phyloP scores from a whole-genome alignment of 75 land plant species.

The Pinus tabuliformis region DNA sequence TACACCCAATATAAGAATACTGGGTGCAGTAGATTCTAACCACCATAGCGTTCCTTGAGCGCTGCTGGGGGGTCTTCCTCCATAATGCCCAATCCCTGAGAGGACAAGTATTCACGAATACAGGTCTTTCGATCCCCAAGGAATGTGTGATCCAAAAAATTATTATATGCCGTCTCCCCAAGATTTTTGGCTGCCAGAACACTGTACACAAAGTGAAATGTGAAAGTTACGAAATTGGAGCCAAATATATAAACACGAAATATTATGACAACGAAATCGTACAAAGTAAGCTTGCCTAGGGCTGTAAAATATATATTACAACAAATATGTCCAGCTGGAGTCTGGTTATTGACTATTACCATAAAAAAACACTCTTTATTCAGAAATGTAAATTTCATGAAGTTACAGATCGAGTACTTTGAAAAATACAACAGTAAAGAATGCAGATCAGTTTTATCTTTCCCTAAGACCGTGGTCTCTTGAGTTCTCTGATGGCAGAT shows the following conservation, averaged over 20 bases:
- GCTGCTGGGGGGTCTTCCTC: constrained; percentile 74
- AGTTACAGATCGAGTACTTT: too few relatives aligned
- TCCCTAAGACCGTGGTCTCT: too few relatives aligned
- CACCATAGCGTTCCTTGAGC: constrained; percentile 73
- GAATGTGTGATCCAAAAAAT: constrained; percentile 89
- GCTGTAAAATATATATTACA: not conserved
- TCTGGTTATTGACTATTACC: too few relatives aligned
- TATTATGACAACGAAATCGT: not conserved
- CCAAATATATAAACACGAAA: not conserved
- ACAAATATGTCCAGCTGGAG: too few relatives aligned
- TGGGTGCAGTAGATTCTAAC: constrained; percentile 16
- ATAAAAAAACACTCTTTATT: too few relatives aligned
- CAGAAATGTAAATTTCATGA: too few relatives aligned
- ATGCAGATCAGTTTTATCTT: too few relatives aligned
- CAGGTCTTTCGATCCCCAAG: constrained; percentile 78
- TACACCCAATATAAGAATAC: too few relatives aligned
- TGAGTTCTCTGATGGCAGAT: too few relatives aligned
- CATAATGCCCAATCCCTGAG: constrained; percentile 70
- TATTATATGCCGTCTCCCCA: constrained; percentile 60
- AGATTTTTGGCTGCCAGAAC: constrained; percentile 89
- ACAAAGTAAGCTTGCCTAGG: not conserved
- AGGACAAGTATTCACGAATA: constrained; percentile 65
- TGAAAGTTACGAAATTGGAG: not conserved
- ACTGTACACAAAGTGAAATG: constrained; percentile 33
- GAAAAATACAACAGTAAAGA: too few relatives aligned